Conservation (phyloP, 345 rosid genomes). For the Laguncularia racemosa region DNA sequence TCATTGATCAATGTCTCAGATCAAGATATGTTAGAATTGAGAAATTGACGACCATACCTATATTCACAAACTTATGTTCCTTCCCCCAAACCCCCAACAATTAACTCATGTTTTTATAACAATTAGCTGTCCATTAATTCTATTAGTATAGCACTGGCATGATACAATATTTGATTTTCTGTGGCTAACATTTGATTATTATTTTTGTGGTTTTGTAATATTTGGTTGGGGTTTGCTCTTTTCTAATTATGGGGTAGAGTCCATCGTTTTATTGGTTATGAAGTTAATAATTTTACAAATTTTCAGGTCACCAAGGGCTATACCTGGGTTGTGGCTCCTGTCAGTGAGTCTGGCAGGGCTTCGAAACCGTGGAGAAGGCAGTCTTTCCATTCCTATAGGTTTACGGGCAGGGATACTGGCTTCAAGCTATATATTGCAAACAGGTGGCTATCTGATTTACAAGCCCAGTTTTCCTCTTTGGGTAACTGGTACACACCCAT, state of each 20-base stretch:
- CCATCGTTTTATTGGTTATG: neutral
- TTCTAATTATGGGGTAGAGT: neutral
- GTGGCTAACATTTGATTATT: no score
- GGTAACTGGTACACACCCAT: slow-evolving; percentile 58
- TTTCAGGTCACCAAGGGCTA: slow-evolving; percentile 59
- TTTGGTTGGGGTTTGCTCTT: neutral
- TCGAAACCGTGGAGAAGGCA: slow-evolving; percentile 54
- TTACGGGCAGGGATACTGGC: slow-evolving; percentile 62
- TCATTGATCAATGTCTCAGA: no score
- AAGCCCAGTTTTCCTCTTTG: slow-evolving; percentile 38
- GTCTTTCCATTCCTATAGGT: slow-evolving; percentile 61
- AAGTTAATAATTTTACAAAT: neutral
- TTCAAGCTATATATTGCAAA: slow-evolving; percentile 53
- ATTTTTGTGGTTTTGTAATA: no score
- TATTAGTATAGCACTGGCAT: no score
- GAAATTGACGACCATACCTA: no score
- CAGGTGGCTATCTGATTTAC: slow-evolving; percentile 51
- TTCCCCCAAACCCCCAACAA: no score
- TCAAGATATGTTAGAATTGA: no score
- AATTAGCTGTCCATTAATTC: no score
- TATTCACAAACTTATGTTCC: no score
- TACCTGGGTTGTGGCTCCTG: slow-evolving; percentile 75
- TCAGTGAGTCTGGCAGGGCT: slow-evolving; percentile 63
- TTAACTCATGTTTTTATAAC: no score
- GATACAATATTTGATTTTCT: no score